Conservation (phyloP, 1,284 basidiomycete genomes). For the Cerrena zonata region DNA sequence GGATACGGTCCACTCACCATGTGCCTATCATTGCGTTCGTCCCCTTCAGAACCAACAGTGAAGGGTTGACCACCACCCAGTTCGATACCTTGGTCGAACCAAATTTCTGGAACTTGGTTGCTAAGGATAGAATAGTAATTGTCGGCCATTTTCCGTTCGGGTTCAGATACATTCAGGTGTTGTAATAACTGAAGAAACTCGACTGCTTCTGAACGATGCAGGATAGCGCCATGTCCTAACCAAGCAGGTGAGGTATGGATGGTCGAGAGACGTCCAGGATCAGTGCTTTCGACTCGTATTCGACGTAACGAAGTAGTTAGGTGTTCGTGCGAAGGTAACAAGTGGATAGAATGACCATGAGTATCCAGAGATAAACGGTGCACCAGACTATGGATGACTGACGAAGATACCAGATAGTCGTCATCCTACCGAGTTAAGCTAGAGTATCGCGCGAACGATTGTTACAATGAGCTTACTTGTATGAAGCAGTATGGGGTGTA, state of each 20-base stretch:
- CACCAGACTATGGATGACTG: conserved; percentile 49
- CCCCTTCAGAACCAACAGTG: conserved; percentile 54
- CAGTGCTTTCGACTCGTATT: conserved; percentile 17
- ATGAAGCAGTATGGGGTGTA: conserved; percentile 55
- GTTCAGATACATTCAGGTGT: conserved; percentile 37
- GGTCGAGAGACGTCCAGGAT: conserved; percentile 3
- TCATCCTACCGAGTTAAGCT: conserved; percentile 45
- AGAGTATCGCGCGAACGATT: background rate
- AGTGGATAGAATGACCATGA: conserved; percentile 37
- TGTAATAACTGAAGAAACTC: conserved; percentile 48
- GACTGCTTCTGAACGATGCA: conserved; percentile 37
- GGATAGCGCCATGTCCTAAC: conserved; percentile 59
- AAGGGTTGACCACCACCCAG: conserved; percentile 58
- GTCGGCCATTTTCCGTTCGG: conserved; percentile 62
- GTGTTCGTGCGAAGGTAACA: conserved; percentile 58
- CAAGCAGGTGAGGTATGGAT: conserved; percentile 60
- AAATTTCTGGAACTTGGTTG: conserved; percentile 46
- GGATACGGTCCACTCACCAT: conserved; percentile 41
- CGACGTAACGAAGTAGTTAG: conserved; percentile 38
- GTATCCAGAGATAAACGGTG: conserved; percentile 28
- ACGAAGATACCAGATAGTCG: conserved; percentile 57
- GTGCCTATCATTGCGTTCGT: conserved; percentile 50
- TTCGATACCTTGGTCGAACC: conserved; percentile 59
- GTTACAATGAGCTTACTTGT: conserved; percentile 36
- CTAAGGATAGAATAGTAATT: conserved; percentile 61